Evolutionary conservation across 2,329 filamentous ascomycete genomes (phyloP), one percentile per base, ranked within the genome.

Genomic region (Cladosporium sp.): DNA sequence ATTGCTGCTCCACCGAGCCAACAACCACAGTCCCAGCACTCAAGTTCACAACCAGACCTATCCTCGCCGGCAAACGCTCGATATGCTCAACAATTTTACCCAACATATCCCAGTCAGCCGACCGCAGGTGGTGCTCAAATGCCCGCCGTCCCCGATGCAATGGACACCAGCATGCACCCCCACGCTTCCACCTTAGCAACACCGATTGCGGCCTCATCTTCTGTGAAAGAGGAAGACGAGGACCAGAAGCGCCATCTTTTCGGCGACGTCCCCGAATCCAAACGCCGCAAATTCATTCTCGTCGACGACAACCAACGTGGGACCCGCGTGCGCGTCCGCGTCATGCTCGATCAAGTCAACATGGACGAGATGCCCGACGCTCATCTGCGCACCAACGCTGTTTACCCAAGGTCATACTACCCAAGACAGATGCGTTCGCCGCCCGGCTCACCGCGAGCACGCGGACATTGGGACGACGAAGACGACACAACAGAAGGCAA

Each of bases 341-440:
- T 96, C 45, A 93, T 87, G 55, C 82, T 98, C n/a, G 89, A 96
- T 64, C 84, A 85, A 38, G 90, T 96, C 59, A 86, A 96, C 66
- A 94, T 93, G 73, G 86, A 91, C 62, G 92, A 97, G 69, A 95
- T 97, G 64, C 92, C 92, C 1, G 92, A 97, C 68, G 93, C 88
- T 13, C 96, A 95, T 73, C 87, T 92, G 58, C 90, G 90, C 71
- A 83, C 81, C 49, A 92, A 92, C 61, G 89, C 88, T 8, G 91
- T 97, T 2, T 97, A 85, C 62, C 92, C 91, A 7, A 85, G 90
- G 41, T 91, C 88, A 50, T 97, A 92, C 71, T 95, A 93, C 66
- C 88, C 91, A 1, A 83, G 89, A 38, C 89, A 96, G 71, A 95
- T 95, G 89, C 88, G 92, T 63, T 86, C 84, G 53, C 86, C 87